phyloP scores from a whole-genome alignment of 2,329 filamentous ascomycete species.

The Cladorrhinum sp. region DNA sequence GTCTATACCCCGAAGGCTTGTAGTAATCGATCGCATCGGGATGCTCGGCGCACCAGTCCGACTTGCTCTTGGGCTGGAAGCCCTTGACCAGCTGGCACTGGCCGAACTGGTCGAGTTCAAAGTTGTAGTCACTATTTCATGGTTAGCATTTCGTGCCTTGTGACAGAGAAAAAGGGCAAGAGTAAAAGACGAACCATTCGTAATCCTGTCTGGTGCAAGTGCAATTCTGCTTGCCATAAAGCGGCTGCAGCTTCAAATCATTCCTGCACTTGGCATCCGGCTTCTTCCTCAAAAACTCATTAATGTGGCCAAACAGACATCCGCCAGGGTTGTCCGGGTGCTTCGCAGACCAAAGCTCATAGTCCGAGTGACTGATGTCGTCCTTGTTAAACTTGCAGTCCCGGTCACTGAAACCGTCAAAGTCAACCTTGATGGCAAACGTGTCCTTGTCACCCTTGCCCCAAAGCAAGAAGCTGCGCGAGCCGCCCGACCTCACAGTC shows the following conservation, averaged over 20 bases:
- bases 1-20: slow-evolving; percentile 82
- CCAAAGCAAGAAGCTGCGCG: slow-evolving; percentile 91
- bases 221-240: slow-evolving; percentile 76
- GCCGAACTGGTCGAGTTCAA: slow-evolving; percentile 71
- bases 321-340: slow-evolving; percentile 76
- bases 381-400: slow-evolving; percentile 65
- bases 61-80: slow-evolving; percentile 54
- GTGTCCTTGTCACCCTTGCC: slow-evolving; percentile 60
- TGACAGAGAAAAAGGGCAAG: slow-evolving; percentile 3
- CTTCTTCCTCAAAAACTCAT: slow-evolving; percentile 89
- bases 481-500: slow-evolving; percentile 83
- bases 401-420: slow-evolving; percentile 72
- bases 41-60: slow-evolving; percentile 55
- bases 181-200: slow-evolving; percentile 68
- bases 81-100: slow-evolving; percentile 76
- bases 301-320: slow-evolving; percentile 89
- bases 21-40: slow-evolving; percentile 74
- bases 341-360: slow-evolving; percentile 80
- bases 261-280: slow-evolving; percentile 78
- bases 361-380: slow-evolving; percentile 59
- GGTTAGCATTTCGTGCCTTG: slow-evolving; percentile 28
- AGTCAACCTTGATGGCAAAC: slow-evolving; percentile 82
- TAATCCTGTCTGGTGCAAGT: slow-evolving; percentile 80
- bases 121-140: slow-evolving; percentile 79
- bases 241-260: slow-evolving; percentile 63